Evolutionary conservation across 257 asterid genomes (phyloP), one percentile per base, ranked within the genome.

Genomic region (Jaltomata sinuosa): DNA sequence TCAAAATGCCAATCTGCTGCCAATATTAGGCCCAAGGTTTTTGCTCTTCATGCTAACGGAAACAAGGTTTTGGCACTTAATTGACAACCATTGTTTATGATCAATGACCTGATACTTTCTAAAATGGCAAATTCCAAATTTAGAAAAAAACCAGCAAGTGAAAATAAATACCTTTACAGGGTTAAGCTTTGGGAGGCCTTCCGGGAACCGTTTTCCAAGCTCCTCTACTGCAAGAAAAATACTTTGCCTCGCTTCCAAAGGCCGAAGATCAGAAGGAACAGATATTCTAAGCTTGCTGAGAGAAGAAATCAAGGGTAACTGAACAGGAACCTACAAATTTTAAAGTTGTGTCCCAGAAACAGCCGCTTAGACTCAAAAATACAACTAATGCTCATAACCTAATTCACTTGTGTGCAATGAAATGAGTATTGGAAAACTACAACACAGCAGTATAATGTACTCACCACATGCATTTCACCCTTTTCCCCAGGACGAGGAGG

Each of bases 391-490:
- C 80, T 72, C 80, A 42, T 3, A 84, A 22, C 4, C 21, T 64
- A 65, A 27, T 45, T 22, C 53, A 86, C 74, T 36, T 42, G 62
- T 82, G 54, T 50, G 25, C 84, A 72, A 42, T 42, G 29, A 72
- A 42, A 22, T 22, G 80, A 22, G n/a, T 72, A 22, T 3, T 6
- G 6, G 38, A 72, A 72, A 72, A 72, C 74, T 72, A 42, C 80
- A 42, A 72, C n/a, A 72, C 55, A 42, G 80, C 57, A 72, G 36
- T 72, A 72, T 72, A 42, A 12, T 50, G 53, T 42, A 72, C 57
- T 42, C 80, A 96, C 99, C 98, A 96, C 98, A 85, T 93, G 99
- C 99, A 96, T 94, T 92, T 96, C 98, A 55, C 98, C 98, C 87
- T 93, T 94, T 84, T 94, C 98, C 86, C 99, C 98, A 59, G 94